Evolutionary conservation across 1,284 basidiomycete species (phyloP).

Genomic region (Tetrapyrgos nigripes): DNA sequence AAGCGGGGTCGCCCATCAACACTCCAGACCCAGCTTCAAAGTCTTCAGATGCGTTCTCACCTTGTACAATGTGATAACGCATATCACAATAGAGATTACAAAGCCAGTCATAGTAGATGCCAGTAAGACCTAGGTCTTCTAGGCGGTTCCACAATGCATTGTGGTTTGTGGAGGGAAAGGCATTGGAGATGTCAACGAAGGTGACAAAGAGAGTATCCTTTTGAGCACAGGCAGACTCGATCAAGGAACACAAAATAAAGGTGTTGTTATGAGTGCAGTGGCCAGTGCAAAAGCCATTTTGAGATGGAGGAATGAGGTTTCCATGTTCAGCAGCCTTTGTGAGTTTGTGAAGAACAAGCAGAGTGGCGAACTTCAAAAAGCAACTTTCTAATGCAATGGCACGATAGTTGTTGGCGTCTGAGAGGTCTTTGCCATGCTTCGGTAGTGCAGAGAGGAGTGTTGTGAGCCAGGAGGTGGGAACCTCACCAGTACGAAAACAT

Average conservation of each 20-base stretch:
- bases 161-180: conserved; percentile 32
- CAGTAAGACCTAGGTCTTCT: conserved; percentile 16
- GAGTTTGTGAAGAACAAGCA: no score
- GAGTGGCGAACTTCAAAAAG: no score
- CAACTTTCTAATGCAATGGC: no score
- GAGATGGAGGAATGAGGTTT: not conserved
- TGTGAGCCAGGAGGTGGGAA: no score
- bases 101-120: conserved; percentile 32
- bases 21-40: conserved; percentile 6
- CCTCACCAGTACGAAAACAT: no score
- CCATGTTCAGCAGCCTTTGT: no score
- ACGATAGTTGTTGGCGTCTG: no score
- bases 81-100: conserved; percentile 13
- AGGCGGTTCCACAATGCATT: conserved; percentile 27
- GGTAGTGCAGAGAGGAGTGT: no score
- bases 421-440: no score
- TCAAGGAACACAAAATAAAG: conserved; percentile 19
- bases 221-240: conserved; percentile 20
- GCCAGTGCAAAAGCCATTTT: conserved; percentile 19
- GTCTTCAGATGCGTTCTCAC: not conserved
- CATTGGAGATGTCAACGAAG: conserved; percentile 31
- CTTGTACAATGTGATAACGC: conserved; percentile 15
- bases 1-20: conserved; percentile 17
- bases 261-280: conserved; percentile 20
- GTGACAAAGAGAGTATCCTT: conserved; percentile 22